Conservation (phyloP, 345 rosid genomes). For the Pistacia integerrima region DNA sequence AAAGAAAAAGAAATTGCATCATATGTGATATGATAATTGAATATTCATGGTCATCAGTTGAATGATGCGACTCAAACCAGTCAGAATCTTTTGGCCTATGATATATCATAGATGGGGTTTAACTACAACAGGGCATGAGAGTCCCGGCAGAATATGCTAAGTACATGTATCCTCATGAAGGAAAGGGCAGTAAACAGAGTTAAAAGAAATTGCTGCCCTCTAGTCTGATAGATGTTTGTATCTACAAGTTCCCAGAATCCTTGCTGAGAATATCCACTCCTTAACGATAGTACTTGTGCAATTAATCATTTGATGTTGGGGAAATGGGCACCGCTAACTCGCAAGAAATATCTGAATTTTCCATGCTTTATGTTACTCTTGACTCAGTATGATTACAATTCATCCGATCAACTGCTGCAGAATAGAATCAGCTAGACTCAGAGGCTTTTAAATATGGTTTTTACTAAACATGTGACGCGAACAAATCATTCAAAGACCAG, state of each 20-base stretch:
- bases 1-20: neutral
- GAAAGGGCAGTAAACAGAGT: neutral
- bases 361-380: slow-evolving; percentile 2
- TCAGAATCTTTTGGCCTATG: neutral
- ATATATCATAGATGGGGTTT: no score
- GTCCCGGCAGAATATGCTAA: slow-evolving; percentile 2
- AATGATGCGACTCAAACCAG: neutral
- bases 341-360: neutral
- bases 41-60: neutral
- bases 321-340: neutral
- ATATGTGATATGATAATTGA: neutral
- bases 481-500: neutral
- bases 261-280: neutral
- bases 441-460: neutral
- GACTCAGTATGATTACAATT: slow-evolving; percentile 1
- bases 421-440: slow-evolving; percentile 1
- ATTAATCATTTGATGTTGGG: neutral
- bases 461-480: neutral
- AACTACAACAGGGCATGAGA: neutral
- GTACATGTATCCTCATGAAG: slow-evolving; percentile 1
- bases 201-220: slow-evolving; percentile 1
- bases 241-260: neutral
- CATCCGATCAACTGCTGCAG: slow-evolving; percentile 27
- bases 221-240: neutral
- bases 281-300: neutral